Base-by-base conservation (phyloP, 2,329 filamentous ascomycete species). In the Fusarium brachygibbosum region DNA sequence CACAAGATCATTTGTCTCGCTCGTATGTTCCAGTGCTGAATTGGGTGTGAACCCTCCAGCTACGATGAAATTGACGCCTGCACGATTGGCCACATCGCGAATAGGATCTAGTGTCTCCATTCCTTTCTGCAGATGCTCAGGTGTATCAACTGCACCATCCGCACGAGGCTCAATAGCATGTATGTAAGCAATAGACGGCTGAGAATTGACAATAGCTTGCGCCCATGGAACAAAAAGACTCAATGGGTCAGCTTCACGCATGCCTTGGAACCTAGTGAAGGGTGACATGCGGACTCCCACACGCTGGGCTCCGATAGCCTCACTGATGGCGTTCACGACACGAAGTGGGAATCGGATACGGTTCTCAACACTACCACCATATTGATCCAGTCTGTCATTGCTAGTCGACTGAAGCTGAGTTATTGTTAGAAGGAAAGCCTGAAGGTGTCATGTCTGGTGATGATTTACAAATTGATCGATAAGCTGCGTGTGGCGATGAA, bases 131-230 rank as follows among this genome's bases (percentile, higher is more conserved):
- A 70, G 3, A 46, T 68, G 48, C 34, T 56, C 44, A 1, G 59
- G 59, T 6, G 79, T 60, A 56, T 86, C 82, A 1, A 71, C 71
- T 50, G 75, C 76, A 5, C 83, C 83, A 6, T 80, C 76, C 11
- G 88, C 79, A 4, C 87, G 83, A 2, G 86, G 82, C 72, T 91
- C 88, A 11, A 91, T 80, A 2, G 90, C 69, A 73, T 91, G 88
- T 3, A 90, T 74, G 74, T 88, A 91, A 0, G 88, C 85, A n/a
- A 92, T 80, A 6, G 84, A 82, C 4, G 90, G 77, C 38, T 82
- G 78, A 19, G 88, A 78, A 40, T 84, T 81, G 45, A 79, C 72
- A 21, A 88, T 81, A n/a, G 90, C 74, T 70, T 91, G 81, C 2
- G 79, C 79, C 75, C 91, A 93, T 0, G 88, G 86, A 13, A 87